These are phyloP conservation scores for Cucurbita pepo DNA, from an alignment of 306 rosid genomes.

Conservation along the genomic window DNA sequence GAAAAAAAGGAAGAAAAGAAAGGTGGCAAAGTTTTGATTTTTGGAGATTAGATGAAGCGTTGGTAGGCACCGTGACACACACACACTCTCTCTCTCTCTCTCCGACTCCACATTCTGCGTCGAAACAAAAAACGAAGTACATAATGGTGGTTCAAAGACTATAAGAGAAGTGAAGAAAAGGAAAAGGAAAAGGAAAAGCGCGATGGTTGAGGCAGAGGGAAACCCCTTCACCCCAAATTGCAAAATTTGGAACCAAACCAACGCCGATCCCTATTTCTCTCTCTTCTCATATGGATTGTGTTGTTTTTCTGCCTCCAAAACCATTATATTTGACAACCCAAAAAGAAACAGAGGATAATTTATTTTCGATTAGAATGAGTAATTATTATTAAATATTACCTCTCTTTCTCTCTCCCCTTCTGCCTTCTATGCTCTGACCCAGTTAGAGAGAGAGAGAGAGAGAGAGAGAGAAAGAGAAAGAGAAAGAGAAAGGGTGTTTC, in stretches of 20 bases:
- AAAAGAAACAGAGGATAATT: constrained; percentile 7
- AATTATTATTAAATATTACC: background rate
- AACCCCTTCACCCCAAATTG: background rate
- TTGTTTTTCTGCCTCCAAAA: constrained; percentile 28
- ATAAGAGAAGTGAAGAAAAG: background rate
- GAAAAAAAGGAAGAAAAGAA: background rate
- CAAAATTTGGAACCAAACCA: background rate
- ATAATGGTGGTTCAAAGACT: background rate
- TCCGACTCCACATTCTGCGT: background rate
- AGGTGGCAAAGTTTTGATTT: no score
- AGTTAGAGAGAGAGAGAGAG: constrained; percentile 16
- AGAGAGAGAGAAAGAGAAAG: background rate
- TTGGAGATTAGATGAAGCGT: background rate
- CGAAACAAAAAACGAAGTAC: background rate
- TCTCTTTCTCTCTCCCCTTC: constrained; percentile 7
- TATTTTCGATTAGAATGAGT: background rate
- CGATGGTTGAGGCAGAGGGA: background rate
- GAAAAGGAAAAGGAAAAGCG: constrained; percentile 1
- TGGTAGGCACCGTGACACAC: background rate
- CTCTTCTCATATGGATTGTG: constrained; percentile 10
- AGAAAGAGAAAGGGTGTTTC: constrained; percentile 7
- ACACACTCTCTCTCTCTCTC: background rate
- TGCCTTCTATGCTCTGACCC: constrained; percentile 22
- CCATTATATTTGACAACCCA: background rate
- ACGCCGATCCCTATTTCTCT: constrained; percentile 25